phyloP scores from a whole-genome alignment of 169 alveolate genomes.

The Plasmodium berghei region DNA sequence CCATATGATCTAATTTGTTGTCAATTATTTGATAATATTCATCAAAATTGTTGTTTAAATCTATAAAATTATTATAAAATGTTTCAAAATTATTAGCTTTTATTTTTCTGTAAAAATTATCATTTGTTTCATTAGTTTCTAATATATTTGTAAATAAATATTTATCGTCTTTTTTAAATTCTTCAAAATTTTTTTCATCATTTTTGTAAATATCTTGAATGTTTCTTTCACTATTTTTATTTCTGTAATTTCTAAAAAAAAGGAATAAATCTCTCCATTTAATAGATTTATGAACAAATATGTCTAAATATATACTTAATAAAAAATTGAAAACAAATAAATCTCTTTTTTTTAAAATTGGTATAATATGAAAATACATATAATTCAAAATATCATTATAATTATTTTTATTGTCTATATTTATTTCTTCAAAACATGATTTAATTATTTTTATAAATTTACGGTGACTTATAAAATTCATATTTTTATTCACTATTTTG shows the following conservation, averaged over 20 bases:
- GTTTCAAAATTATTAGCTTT: no score
- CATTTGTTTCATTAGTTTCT: no score
- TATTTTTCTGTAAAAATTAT: no score
- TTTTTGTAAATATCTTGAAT: background rate
- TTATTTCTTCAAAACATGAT: background rate
- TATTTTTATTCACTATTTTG: background rate
- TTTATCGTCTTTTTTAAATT: background rate
- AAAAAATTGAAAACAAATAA: constrained; percentile 9
- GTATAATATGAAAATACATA: constrained; percentile 23
- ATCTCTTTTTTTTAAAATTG: constrained; percentile 14
- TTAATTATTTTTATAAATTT: constrained; percentile 35
- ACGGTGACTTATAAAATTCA: no score
- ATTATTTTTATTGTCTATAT: background rate
- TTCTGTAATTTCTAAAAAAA: constrained; percentile 35
- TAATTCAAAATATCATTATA: constrained; percentile 14
- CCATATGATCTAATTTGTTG: background rate
- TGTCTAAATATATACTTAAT: constrained; percentile 30
- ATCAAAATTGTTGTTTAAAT: constrained; percentile 8
- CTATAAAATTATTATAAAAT: background rate
- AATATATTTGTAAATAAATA: no score
- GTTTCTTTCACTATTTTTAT: background rate
- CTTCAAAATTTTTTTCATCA: background rate
- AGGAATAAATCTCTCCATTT: constrained; percentile 46
- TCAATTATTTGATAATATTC: background rate
- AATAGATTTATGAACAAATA: background rate